These are phyloP conservation scores for Eucalyptus erythrocorys DNA, from an alignment of 345 rosid species.

Conservation along the genomic window DNA sequence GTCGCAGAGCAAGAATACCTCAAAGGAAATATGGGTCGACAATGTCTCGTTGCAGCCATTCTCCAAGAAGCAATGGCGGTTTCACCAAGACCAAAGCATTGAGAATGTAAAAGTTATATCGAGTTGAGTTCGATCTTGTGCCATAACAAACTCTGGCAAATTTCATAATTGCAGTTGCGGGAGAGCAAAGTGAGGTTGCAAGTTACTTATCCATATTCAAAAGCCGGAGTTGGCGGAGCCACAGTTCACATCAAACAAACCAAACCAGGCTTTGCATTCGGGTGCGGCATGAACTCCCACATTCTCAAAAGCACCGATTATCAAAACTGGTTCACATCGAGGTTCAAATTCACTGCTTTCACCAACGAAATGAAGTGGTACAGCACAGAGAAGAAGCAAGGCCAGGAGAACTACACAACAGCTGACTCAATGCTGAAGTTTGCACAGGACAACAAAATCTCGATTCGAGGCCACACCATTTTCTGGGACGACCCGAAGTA, in stretches of 20 bases:
- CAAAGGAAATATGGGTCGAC: conserved; percentile 39
- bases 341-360: conserved; percentile 61
- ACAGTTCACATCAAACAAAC: conserved; percentile 25
- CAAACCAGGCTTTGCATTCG: conserved; percentile 42
- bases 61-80: conserved; percentile 51
- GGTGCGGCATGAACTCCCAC: conserved; percentile 58
- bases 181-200: conserved; percentile 48
- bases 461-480: conserved; percentile 70
- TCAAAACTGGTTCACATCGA: conserved; percentile 60
- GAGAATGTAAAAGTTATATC: conserved; percentile 19
- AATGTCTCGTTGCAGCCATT: conserved; percentile 48
- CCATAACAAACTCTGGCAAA: neutral
- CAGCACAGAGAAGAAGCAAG: conserved; percentile 45
- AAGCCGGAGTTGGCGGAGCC: conserved; percentile 33
- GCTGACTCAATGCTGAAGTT: conserved; percentile 63
- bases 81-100: conserved; percentile 45
- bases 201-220: conserved; percentile 23
- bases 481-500: conserved; percentile 58
- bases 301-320: conserved; percentile 45
- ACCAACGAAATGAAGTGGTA: conserved; percentile 94
- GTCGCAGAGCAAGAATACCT: conserved; percentile 29
- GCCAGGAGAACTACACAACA: conserved; percentile 49
- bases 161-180: conserved; percentile 28
- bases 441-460: conserved; percentile 25
- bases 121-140: neutral